Conservation (phyloP, 2,329 filamentous ascomycete species). For the Fusarium subglutinans region DNA sequence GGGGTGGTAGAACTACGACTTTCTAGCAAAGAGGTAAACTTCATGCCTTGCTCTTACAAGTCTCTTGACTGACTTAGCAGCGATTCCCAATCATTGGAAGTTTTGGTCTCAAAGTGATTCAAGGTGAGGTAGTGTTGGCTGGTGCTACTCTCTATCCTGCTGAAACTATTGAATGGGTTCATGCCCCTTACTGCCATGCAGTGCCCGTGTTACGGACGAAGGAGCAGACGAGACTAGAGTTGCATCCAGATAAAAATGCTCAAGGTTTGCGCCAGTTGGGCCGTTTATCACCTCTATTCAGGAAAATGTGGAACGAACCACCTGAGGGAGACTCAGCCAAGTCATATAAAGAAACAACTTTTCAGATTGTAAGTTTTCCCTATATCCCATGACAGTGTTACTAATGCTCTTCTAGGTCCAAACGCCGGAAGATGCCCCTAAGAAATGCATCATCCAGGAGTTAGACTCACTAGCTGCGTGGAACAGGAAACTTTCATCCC, state of each 20-base stretch:
- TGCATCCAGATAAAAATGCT: slow-evolving; percentile 63
- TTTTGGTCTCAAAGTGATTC: slow-evolving; percentile 70
- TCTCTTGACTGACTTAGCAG: slow-evolving; percentile 50
- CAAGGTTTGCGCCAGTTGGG: slow-evolving; percentile 63
- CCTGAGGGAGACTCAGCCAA: slow-evolving; percentile 32
- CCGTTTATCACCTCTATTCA: slow-evolving; percentile 72
- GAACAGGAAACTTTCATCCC: slow-evolving; percentile 66
- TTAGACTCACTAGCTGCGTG: slow-evolving; percentile 66
- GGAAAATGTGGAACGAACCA: slow-evolving; percentile 70
- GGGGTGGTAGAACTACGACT: slow-evolving; percentile 56
- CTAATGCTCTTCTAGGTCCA: slow-evolving; percentile 56
- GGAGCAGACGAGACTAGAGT: slow-evolving; percentile 61
- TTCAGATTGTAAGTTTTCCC: slow-evolving; percentile 58
- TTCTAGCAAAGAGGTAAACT: slow-evolving; percentile 59
- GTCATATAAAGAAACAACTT: slow-evolving; percentile 46
- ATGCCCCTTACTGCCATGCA: slow-evolving; percentile 74
- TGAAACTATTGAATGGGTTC: slow-evolving; percentile 62
- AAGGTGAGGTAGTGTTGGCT: slow-evolving; percentile 71
- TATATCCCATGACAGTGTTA: background rate
- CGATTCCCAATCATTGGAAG: slow-evolving; percentile 72
- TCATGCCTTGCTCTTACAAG: too few species aligned
- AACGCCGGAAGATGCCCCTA: slow-evolving; percentile 62
- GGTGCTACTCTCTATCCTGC: slow-evolving; percentile 68
- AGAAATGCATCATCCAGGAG: slow-evolving; percentile 60
- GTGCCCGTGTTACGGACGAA: slow-evolving; percentile 71